These are phyloP conservation scores for Agarophyton chilense DNA, from an alignment of 23 red algal genomes.

Conservation along the genomic window DNA sequence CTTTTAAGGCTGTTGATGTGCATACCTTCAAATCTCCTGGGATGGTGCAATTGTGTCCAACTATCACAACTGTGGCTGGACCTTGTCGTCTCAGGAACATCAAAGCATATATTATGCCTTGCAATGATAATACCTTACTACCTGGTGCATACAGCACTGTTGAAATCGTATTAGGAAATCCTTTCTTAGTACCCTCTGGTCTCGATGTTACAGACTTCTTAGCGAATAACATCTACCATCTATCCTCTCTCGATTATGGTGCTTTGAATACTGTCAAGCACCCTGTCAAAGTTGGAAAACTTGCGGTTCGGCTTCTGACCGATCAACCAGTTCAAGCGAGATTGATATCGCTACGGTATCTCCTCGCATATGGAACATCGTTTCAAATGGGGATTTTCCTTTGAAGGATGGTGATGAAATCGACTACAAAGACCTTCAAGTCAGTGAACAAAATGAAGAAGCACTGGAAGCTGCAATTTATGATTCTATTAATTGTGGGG, in stretches of 20 bases:
- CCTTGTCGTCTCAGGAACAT: neutral
- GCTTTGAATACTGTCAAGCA: neutral
- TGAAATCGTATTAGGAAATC: neutral
- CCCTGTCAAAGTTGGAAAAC: constrained; percentile 21
- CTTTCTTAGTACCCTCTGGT: constrained; percentile 4
- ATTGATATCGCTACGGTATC: too few relatives aligned
- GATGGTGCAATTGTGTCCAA: neutral
- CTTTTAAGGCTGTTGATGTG: constrained; percentile 1
- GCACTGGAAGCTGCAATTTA: neutral
- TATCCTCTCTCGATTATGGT: constrained; percentile 21
- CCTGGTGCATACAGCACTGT: too few relatives aligned
- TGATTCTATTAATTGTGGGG: neutral
- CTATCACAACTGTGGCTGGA: neutral
- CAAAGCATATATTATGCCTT: too few relatives aligned
- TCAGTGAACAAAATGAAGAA: constrained; percentile 35
- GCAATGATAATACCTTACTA: too few relatives aligned
- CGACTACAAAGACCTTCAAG: constrained; percentile 60
- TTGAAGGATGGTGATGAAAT: constrained; percentile 49
- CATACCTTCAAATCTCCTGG: neutral
- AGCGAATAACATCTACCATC: constrained; percentile 22
- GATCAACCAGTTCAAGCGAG: neutral
- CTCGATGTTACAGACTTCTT: constrained; percentile 37
- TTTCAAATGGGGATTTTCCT: constrained; percentile 32
- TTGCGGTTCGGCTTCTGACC: neutral
- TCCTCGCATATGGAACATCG: constrained; percentile 13